Percentiles rank a stretch among this genome's conserved stretches.
phyloP scores from a whole-genome alignment of 805 yeast species.

The Suhomyces tanzawaensis region DNA sequence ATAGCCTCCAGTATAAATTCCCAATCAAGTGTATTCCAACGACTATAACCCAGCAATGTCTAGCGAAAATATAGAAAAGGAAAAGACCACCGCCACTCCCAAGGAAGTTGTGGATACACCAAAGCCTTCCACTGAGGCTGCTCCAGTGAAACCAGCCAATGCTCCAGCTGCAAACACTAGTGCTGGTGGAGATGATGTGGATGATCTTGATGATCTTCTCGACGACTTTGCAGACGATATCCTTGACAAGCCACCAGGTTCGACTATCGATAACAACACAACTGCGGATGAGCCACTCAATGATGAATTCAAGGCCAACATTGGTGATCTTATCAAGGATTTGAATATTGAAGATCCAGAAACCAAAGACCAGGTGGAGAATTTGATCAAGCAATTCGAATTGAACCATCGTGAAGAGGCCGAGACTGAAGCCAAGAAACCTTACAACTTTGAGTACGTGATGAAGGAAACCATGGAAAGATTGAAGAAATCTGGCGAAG shows the following conservation, averaged over 20 bases:
- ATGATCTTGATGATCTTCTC: constrained; percentile 77
- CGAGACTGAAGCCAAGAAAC: constrained; percentile 25
- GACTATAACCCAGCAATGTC: background rate
- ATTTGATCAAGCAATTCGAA: constrained; percentile 44
- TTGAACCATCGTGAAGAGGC: constrained; percentile 31
- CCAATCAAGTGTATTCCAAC: too few relatives aligned
- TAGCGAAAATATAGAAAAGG: background rate
- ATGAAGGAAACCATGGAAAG: constrained; percentile 79
- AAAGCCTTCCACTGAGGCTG: background rate
- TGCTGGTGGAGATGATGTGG: constrained; percentile 48
- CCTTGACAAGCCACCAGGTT: constrained; percentile 60
- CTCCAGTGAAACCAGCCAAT: background rate
- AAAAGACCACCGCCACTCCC: background rate
- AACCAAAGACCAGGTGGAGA: constrained; percentile 49
- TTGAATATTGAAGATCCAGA: constrained; percentile 52
- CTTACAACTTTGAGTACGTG: constrained; percentile 61
- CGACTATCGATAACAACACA: constrained; percentile 21
- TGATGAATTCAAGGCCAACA: constrained; percentile 32
- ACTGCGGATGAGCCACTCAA: constrained; percentile 20
- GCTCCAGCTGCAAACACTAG: background rate
- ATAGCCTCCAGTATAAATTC: too few relatives aligned
- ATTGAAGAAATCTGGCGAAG: constrained; percentile 70
- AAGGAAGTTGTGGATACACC: background rate
- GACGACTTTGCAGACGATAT: constrained; percentile 82
- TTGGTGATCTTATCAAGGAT: constrained; percentile 46